Base-by-base conservation (phyloP, 768 basidiomycete genomes). In the Panus rudis region DNA sequence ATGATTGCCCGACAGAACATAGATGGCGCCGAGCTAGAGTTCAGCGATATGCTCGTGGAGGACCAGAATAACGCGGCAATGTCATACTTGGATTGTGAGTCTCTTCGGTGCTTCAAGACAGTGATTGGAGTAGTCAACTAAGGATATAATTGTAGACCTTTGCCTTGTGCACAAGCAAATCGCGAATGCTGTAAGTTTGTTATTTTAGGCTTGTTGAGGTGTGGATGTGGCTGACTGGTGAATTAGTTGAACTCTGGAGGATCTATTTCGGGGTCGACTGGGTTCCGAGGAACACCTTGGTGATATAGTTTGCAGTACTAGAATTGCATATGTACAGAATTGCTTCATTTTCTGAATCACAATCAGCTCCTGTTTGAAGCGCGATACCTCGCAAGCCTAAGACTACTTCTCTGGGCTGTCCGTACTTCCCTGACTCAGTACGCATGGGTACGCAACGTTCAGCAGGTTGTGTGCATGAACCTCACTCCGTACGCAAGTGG, bases 1-100 rank as follows among this genome's bases (percentile, higher is more conserved):
- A 65, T 79, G 26, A 72, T 98, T 21, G 88, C 89, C 0, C 77
- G 96, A 7, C 96, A 98, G 60, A 90, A 96, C 58, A 70, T 92
- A 60, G 96, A 99, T 57, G 94, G 79, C 11, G 68, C 79, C 40
- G 94, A 99, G 66, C 77, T 98, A 34, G 96, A 98, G 62, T 97
- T 94, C 55, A 87, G 86, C 50, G 96, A 99, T 65, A 87, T 96
- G 87, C 72, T 99, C 11, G 81, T 96, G 20, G 96, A 99, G 67
- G 96, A 99, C 63, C 78, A 84, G 60, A 99, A 99, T 58, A 96
- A 94, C 54, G 92, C 88, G n/a, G 84, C 83, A 0, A 76, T 93
- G 79, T 83, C 88, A 1, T 96, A 94, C 64, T 63, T 82, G 4
- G 91, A 96, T 59, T 92, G 92, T 94, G 55, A 50, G 81, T 71